Base-by-base conservation (phyloP, 2,329 filamentous ascomycete species). In the Dactylellina drechsleri region DNA sequence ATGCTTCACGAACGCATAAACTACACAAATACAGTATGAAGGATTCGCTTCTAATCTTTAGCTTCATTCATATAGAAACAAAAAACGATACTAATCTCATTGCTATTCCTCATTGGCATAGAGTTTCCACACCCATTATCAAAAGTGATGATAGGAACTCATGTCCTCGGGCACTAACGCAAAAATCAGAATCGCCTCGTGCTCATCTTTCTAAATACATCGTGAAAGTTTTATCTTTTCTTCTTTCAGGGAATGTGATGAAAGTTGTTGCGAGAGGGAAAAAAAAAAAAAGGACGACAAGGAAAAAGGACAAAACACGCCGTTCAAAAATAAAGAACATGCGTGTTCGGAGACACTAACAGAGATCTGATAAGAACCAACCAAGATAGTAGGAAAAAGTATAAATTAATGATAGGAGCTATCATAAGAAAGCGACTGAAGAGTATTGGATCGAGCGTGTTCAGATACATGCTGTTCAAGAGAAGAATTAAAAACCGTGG, bases 341-440 rank as follows among this genome's bases (percentile, higher is more conserved):
- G 50, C 66, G 58, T 71, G 59, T 58, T 71, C 65, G 64, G 36
- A 65, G 16, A 71, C 66, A 65, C 66, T 59, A 18, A 67, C 23
- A 57, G 57, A 58, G 40, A 57, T 58, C 18, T 43, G 47, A 59
- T 53, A 75, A 28, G 41, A 56, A 41, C 65, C 47, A 68, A 60
- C 26, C 41, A 45, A 45, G 58, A 52, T 12, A 8, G 16, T 15
- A 47, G n/a, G 16, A 64, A 65, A 68, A 58, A 61, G 26, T 54
- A 56, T 67, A 67, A 61, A 67, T 62, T 68, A 64, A 68, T 75
- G 71, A 66, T 75, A 71, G 66, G 58, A 59, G 66, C 52, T 66
- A 66, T 75, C 54, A 59, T 28, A 64, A 65, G 47, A 65, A 68
- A 65, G 12, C 28, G 23, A 31, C 41, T 18, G n/a, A 31, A 45